Base-by-base conservation (phyloP, 208 protist genomes). In the Naegleria lovaniensis region DNA sequence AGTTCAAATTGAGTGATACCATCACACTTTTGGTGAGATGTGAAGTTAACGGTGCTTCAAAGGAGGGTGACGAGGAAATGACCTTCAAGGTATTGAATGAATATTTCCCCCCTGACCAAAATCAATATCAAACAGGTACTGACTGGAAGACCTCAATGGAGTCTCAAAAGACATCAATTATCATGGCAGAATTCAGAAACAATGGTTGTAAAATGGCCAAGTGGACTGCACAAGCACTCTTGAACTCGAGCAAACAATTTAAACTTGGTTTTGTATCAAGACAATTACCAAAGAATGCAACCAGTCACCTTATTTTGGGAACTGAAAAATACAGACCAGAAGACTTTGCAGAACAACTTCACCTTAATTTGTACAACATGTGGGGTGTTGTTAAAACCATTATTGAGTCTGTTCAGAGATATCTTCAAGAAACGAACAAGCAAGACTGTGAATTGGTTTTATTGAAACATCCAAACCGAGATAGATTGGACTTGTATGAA, bases 381-480 rank as follows among this genome's bases (percentile, higher is more conserved):
- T 90, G 87, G 87, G 55, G 52, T 51, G 25, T 90, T 36, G n/a
- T 90, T 36, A 41, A 90, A 48, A 0, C 11, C 15, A 51, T 90
- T 15, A 33, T 90, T 36, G 55, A 51, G 22, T 29, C 11, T 79
- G 16, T 75, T 79, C 29, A 39, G 19, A 76, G 52, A 41, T 79
- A 79, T 79, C 29, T 79, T 13, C 85, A 88, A 88, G 41, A 48
- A n/a, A 58, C 29, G 9, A 79, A 79, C n/a, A 39, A 85, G 38
- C 9, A 39, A 29, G 86, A 89, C 40, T 29, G 51, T 48, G 52
- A 76, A 43, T 89, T 76, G 19, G n/a, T 89, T 19, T 33, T 89
- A 7, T 25, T 89, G 33, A 59, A 89, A 6, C 36, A 40, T 40
- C 86, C 86, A 39, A 89, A 89, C 33, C 39, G 39, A 33, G 16